These are phyloP conservation scores for Taxawa tesnikishii DNA, from an alignment of 2,329 filamentous ascomycete species.

Conservation along the genomic window DNA sequence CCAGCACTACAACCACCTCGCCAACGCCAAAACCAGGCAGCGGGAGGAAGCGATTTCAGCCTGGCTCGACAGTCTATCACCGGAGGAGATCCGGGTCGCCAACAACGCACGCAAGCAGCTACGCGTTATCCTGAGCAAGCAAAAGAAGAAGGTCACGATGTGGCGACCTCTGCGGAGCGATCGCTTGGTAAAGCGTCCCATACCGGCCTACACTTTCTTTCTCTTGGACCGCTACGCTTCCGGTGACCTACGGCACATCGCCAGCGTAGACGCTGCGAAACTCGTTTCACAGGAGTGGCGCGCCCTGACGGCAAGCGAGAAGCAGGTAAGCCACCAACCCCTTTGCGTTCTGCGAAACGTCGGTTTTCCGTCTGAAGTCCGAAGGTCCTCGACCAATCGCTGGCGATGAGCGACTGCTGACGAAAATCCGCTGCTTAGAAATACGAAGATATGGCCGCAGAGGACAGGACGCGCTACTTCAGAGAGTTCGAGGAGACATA, in stretches of 20 bases:
- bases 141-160: slow-evolving; percentile 5
- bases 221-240: slow-evolving; percentile 27
- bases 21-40: slow-evolving; percentile 32
- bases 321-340: slow-evolving; percentile 27
- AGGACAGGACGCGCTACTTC: not conserved
- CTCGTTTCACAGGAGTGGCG: slow-evolving; percentile 37
- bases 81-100: slow-evolving; percentile 44
- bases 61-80: slow-evolving; percentile 44
- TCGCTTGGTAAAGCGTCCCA: slow-evolving; percentile 35
- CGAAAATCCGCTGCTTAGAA: not conserved
- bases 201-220: slow-evolving; percentile 32
- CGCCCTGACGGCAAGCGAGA: slow-evolving; percentile 31
- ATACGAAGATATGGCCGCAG: not conserved
- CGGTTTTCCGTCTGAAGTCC: too few species aligned
- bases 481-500: not conserved
- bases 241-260: slow-evolving; percentile 40
- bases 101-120: slow-evolving; percentile 42
- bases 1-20: slow-evolving; percentile 42
- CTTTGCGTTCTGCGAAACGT: too few species aligned
- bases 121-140: slow-evolving; percentile 10
- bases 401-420: too few species aligned
- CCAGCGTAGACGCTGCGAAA: slow-evolving; percentile 23
- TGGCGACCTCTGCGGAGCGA: slow-evolving; percentile 39
- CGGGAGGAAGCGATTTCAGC: slow-evolving; percentile 33
- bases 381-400: too few species aligned